Base-by-base conservation (phyloP, 139 green algal species). In the Choricystis sp. region DNA sequence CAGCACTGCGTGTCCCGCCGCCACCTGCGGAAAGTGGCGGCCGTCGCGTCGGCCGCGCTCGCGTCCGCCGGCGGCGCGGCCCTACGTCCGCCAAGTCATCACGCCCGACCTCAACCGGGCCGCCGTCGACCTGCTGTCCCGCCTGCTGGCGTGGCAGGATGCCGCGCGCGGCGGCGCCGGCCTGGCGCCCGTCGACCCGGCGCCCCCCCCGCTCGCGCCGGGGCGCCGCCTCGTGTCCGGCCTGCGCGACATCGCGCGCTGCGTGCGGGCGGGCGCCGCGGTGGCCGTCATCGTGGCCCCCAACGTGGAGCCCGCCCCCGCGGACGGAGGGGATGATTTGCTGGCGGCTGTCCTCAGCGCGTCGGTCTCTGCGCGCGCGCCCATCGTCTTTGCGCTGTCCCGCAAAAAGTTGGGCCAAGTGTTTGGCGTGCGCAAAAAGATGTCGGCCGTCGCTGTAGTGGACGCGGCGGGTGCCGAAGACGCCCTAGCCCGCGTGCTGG, bases 1-100 rank as follows among this genome's bases (percentile, higher is more conserved):
- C 78, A 84, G 74, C 78, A 84, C 68, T 71, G 63, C 26, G 59
- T 29, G 31, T 76, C 72, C 66, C 59, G 71, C 40, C 67, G 66
- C 48, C 78, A 84, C 66, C 64, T 77, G 57, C 63, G 63, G 19
- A 61, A 64, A 5, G 66, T 66, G 14, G 65, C 69, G 23, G 49
- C 64, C 27, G 75, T 61, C 9, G 68, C 67, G 1, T 27, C 55
- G 24, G 59, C 62, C 1, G 52, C 49, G 19, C 0, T 60, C 59
- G 23, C 52, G 23, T 26, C 52, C 31, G 52, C 59, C 28, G 70
- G 56, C 31, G 4, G 65, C 40, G n/a, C n/a, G n/a, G n/a, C n/a
- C n/a, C 40, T 16, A 52, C 40, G 9, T 9, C 40, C 40, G 40
- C 40, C 40, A 52, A 52, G 40, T 16, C 40, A 9, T 52, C 9